Conservation (phyloP, 495 filamentous ascomycete genomes). For the Penicillium bovifimosum region DNA sequence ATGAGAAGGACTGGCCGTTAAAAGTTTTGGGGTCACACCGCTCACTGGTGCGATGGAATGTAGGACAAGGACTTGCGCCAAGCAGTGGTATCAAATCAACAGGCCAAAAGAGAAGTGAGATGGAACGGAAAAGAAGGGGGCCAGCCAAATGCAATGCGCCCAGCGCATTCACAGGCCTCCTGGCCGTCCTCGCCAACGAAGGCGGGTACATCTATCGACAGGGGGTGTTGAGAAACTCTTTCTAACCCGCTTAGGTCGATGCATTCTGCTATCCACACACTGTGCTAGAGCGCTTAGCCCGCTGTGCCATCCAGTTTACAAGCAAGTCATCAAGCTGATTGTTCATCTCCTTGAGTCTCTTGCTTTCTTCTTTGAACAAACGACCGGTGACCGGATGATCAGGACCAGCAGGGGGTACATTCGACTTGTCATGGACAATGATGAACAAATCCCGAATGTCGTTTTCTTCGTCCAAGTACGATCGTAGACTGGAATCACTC, state of each 20-base stretch:
- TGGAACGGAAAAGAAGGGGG: slow-evolving; percentile 8
- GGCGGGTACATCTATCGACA: slow-evolving; percentile 12
- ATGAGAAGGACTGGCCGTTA: slow-evolving; percentile 16
- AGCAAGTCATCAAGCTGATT: slow-evolving; percentile 81
- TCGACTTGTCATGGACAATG: slow-evolving; percentile 85
- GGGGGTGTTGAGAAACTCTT: slow-evolving; percentile 1
- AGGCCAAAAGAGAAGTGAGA: slow-evolving; percentile 4
- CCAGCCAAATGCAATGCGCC: slow-evolving; percentile 18
- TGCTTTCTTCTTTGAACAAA: slow-evolving; percentile 80
- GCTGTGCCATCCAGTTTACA: slow-evolving; percentile 71
- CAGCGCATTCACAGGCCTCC: slow-evolving; percentile 18
- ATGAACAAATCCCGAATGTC: slow-evolving; percentile 87
- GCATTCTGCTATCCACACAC: slow-evolving; percentile 14
- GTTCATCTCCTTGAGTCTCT: slow-evolving; percentile 73
- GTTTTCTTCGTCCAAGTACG: slow-evolving; percentile 87
- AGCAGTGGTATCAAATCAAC: slow-evolving; percentile 5
- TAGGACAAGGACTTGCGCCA: slow-evolving; percentile 6
- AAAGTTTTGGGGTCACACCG: slow-evolving; percentile 7
- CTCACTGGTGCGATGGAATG: slow-evolving; percentile 7
- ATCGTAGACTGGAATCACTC: slow-evolving; percentile 78
- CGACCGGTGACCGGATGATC: slow-evolving; percentile 80
- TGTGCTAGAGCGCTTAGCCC: slow-evolving; percentile 25
- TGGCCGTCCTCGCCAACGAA: slow-evolving; percentile 1
- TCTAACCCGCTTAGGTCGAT: slow-evolving; percentile 14
- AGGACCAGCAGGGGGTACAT: slow-evolving; percentile 64